Evolutionary conservation across 2,329 filamentous ascomycete species (phyloP), one percentile per base, ranked within the genome.

Genomic region (Thelonectria rubi): DNA sequence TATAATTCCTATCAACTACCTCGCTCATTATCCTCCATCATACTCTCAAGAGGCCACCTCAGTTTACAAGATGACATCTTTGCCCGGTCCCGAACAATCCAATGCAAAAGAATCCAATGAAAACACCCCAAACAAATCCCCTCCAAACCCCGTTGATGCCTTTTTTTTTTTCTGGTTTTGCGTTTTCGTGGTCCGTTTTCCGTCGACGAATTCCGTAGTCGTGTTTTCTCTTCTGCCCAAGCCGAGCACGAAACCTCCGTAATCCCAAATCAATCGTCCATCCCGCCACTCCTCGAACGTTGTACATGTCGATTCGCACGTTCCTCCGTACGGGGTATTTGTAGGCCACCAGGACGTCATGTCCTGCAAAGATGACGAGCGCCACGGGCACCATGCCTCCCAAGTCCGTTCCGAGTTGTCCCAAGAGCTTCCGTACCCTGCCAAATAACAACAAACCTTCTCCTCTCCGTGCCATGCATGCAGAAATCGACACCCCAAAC

Each of bases 261-360:
- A 45, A 55, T 63, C 55, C 53, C 60, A 55, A 51, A 53, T n/a
- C n/a, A n/a, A n/a, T n/a, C n/a, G n/a, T n/a, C 68, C 52, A 68
- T 63, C 63, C 56, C 60, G 58, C 65, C 56, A 49, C 57, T 61
- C 57, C 62, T 40, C 52, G 60, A 60, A 64, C 69, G 67, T 65
- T 62, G 64, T 48, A 69, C 51, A 66, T 67, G 65, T 64, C 62
- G 65, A 61, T 63, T 66, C 65, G 60, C 56, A 64, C 66, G 61
- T 69, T 65, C 67, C 58, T 66, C 66, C 62, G 58, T 67, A 62
- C 62, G 65, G 54, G 65, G 66, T 72, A 72, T 72, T 67, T 59
- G 62, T 67, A 68, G 52, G 58, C 49, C 62, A 51, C 60, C 58
- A 50, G 51, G 60, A 67, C 57, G 34, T 48, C 24, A n/a, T n/a